phyloP scores from a whole-genome alignment of 2,329 filamentous ascomycete genomes.

The Fusarium falciforme region DNA sequence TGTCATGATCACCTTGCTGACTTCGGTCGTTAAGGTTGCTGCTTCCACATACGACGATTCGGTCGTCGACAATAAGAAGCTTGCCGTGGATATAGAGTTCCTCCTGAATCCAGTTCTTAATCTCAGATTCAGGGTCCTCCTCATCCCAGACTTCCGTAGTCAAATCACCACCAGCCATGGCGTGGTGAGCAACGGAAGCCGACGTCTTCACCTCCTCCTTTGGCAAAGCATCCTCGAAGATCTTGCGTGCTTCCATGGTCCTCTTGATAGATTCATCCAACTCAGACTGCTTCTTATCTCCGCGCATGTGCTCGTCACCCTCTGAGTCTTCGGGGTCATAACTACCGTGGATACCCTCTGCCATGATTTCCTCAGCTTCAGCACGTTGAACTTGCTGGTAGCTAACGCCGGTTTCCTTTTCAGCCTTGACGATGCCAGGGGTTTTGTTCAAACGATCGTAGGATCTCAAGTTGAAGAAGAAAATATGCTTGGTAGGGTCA shows the following conservation, averaged over 20 bases:
- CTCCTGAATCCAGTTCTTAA: slow-evolving; percentile 91
- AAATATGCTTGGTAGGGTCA: slow-evolving; percentile 84
- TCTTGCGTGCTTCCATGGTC: slow-evolving; percentile 60
- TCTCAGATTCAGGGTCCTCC: slow-evolving; percentile 76
- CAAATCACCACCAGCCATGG: slow-evolving; percentile 77
- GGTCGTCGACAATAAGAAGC: slow-evolving; percentile 88
- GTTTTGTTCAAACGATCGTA: slow-evolving; percentile 95
- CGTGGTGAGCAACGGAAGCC: slow-evolving; percentile 75
- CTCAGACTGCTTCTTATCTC: slow-evolving; percentile 50
- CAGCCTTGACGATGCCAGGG: slow-evolving; percentile 75
- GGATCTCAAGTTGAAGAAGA: slow-evolving; percentile 92
- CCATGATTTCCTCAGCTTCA: slow-evolving; percentile 90
- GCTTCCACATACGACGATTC: slow-evolving; percentile 84
- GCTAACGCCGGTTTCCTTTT: slow-evolving; percentile 82
- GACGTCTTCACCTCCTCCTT: slow-evolving; percentile 53
- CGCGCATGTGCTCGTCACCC: slow-evolving; percentile 62
- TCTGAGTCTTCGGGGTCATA: slow-evolving; percentile 57
- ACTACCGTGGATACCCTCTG: slow-evolving; percentile 74
- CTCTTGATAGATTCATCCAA: slow-evolving; percentile 50
- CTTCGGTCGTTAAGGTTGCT: slow-evolving; percentile 94
- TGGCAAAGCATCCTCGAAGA: slow-evolving; percentile 62
- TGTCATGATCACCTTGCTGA: slow-evolving; percentile 89
- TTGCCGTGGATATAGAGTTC: slow-evolving; percentile 97
- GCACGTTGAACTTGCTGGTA: slow-evolving; percentile 90
- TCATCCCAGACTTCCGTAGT: slow-evolving; percentile 82